Conservation (phyloP, 1,284 basidiomycete genomes). For the Trametes pubescens region DNA sequence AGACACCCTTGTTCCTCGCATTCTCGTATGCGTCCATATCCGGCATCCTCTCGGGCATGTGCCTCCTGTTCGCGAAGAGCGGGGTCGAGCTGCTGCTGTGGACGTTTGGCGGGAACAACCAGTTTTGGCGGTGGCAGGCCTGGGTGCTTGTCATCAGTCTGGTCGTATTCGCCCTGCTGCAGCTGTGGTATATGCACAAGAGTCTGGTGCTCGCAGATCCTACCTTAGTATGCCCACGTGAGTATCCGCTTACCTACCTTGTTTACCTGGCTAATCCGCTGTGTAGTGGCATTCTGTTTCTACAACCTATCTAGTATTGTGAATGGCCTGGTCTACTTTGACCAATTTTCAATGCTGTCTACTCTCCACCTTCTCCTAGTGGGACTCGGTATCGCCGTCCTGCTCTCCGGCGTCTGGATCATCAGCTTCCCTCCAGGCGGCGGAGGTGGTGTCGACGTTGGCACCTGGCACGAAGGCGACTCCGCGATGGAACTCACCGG, state of each 20-base stretch:
- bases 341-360: conserved; percentile 84
- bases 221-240: conserved; percentile 90
- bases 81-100: conserved; percentile 91
- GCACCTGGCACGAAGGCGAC: conserved; percentile 59
- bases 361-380: conserved; percentile 79
- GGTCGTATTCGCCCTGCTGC: conserved; percentile 75
- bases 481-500: conserved; percentile 33
- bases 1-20: conserved; percentile 75
- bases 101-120: conserved; percentile 83
- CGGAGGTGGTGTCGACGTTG: conserved; percentile 58
- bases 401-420: conserved; percentile 91
- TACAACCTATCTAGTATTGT: conserved; percentile 95
- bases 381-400: conserved; percentile 78
- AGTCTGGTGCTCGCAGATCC: conserved; percentile 86
- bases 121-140: conserved; percentile 87
- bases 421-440: conserved; percentile 76
- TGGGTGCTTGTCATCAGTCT: conserved; percentile 83
- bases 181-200: conserved; percentile 95
- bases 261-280: conserved; percentile 12
- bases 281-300: conserved; percentile 90
- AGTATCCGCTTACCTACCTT: conserved; percentile 42
- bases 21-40: conserved; percentile 91
- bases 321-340: conserved; percentile 89
- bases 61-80: conserved; percentile 93
- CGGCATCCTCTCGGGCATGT: conserved; percentile 94